These are phyloP conservation scores for Babesia ovata DNA, from an alignment of 169 alveolate genomes.

Conservation along the genomic window DNA sequence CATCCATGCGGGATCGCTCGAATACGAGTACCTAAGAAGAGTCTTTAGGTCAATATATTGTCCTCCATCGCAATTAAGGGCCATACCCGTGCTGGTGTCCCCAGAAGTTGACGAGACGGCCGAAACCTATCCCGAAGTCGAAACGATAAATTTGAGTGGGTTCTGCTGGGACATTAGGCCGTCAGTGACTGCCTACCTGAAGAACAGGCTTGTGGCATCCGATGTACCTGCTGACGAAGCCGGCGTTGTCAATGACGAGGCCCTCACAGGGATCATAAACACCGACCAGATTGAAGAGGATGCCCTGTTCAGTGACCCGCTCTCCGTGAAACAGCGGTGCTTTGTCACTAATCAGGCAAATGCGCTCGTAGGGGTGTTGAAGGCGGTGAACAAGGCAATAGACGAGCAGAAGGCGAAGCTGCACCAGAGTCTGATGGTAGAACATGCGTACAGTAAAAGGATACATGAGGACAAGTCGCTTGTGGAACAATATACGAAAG, in stretches of 20 bases:
- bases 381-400: constrained; percentile 23
- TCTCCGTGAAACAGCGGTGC: too few relatives aligned
- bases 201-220: constrained; percentile 2
- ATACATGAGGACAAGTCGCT: constrained; percentile 16
- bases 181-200: constrained; percentile 7
- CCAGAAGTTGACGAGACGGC: not conserved
- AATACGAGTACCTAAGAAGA: constrained; percentile 47
- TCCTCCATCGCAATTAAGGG: not conserved
- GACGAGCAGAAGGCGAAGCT: constrained; percentile 14
- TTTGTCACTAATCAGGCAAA: constrained; percentile 38
- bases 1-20: constrained; percentile 25
- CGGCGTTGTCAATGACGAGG: not conserved
- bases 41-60: constrained; percentile 31
- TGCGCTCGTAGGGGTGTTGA: constrained; percentile 21
- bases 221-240: not conserved
- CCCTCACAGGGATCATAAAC: not conserved
- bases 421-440: not conserved
- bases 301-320: not conserved
- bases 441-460: not conserved
- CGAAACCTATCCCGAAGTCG: not conserved
- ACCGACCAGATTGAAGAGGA: not conserved
- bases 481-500: constrained; percentile 17
- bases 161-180: constrained; percentile 45
- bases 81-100: not conserved
- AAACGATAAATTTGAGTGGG: constrained; percentile 14